Percentiles rank a stretch among this genome's conserved stretches.
phyloP scores from a whole-genome alignment of 305 asterid species.

The Salvia sclarea region DNA sequence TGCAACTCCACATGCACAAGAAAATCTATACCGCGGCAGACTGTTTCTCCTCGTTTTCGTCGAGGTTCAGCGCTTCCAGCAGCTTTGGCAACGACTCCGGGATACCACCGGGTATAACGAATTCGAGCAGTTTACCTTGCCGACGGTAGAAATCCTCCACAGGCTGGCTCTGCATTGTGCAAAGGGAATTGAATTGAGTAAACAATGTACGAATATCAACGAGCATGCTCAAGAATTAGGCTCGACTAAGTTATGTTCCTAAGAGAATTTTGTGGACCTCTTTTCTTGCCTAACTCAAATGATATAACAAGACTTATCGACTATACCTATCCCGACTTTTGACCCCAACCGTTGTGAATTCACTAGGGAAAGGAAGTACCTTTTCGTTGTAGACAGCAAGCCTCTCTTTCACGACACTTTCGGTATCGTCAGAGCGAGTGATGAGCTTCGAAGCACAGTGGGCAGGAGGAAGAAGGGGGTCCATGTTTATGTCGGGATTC shows the following conservation, averaged over 20 bases:
- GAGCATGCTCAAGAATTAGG: background rate
- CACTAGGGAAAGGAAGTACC: conserved; percentile 47
- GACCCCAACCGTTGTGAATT: background rate
- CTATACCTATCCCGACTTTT: background rate
- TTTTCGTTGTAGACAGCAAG: conserved; percentile 74
- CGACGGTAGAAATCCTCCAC: conserved; percentile 77
- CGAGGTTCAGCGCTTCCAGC: conserved; percentile 83
- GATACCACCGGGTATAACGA: conserved; percentile 90
- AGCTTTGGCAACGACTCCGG: conserved; percentile 93
- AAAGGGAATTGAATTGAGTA: conserved; percentile 7
- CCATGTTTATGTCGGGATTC: conserved; percentile 80
- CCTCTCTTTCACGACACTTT: conserved; percentile 75
- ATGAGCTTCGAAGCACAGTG: conserved; percentile 79
- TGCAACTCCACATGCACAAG: conserved; percentile 33
- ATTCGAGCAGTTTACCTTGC: conserved; percentile 78
- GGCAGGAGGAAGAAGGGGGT: conserved; percentile 85
- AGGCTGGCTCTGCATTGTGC: conserved; percentile 69
- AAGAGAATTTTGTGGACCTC: no score
- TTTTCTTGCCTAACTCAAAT: no score
- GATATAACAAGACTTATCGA: no score
- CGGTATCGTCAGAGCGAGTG: conserved; percentile 94
- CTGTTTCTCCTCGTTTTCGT: conserved; percentile 68
- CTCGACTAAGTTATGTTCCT: background rate
- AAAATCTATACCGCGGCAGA: conserved; percentile 65
- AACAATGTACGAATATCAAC: no score